These are phyloP conservation scores for Aspergillus sp. DNA, from an alignment of 2,329 filamentous ascomycete genomes.

Conservation along the genomic window DNA sequence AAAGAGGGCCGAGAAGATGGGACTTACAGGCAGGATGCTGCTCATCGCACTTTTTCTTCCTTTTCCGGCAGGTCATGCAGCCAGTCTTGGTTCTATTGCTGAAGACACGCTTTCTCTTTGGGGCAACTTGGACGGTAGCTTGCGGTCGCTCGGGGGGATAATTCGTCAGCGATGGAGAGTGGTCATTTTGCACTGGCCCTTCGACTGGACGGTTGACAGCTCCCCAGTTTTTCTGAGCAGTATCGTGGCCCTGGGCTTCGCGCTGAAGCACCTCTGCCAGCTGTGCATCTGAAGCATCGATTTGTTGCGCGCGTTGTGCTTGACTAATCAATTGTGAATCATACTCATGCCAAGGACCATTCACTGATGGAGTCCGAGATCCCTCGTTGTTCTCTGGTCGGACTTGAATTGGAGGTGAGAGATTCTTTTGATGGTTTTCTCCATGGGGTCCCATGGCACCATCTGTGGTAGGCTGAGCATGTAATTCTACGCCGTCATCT, in stretches of 20 bases:
- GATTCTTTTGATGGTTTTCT: slow-evolving; percentile 16
- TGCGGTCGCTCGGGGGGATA: slow-evolving; percentile 29
- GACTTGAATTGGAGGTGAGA: slow-evolving; percentile 14
- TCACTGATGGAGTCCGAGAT: slow-evolving; percentile 19
- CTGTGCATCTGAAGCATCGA: slow-evolving; percentile 46
- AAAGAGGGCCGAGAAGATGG: background rate
- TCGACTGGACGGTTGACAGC: slow-evolving; percentile 32
- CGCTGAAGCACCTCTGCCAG: slow-evolving; percentile 49
- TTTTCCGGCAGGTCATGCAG: slow-evolving; percentile 82
- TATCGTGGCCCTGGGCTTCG: slow-evolving; percentile 41
- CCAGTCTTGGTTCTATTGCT: slow-evolving; percentile 95
- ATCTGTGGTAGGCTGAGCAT: slow-evolving; percentile 16
- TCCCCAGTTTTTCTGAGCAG: slow-evolving; percentile 24
- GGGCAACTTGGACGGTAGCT: slow-evolving; percentile 33
- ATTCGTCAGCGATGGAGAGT: slow-evolving; percentile 27
- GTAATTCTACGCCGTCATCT: slow-evolving; percentile 27
- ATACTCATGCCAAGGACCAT: slow-evolving; percentile 33
- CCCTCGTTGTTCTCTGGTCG: slow-evolving; percentile 28
- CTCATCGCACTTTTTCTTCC: slow-evolving; percentile 99
- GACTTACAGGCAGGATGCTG: slow-evolving; percentile 81
- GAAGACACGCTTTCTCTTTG: slow-evolving; percentile 57
- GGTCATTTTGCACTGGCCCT: slow-evolving; percentile 28
- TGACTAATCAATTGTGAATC: slow-evolving; percentile 41
- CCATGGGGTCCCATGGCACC: slow-evolving; percentile 11
- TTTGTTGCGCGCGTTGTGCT: slow-evolving; percentile 42